phyloP scores from a whole-genome alignment of 1,284 basidiomycete species.

The Cryptococcus sp. region DNA sequence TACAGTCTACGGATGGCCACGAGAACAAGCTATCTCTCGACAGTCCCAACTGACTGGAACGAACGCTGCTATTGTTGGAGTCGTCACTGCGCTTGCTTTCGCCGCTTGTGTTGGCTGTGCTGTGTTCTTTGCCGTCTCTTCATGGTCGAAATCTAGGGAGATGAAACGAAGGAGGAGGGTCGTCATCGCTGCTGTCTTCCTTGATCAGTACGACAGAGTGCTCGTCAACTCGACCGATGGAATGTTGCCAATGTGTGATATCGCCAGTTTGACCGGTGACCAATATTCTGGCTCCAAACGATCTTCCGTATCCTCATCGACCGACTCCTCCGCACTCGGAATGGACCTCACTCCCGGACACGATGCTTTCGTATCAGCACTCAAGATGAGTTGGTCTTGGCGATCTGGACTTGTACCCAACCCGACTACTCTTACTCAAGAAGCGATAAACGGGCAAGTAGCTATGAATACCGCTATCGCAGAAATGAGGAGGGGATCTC shows the following conservation, averaged over 20 bases:
- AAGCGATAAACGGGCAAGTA: slow-evolving; percentile 1
- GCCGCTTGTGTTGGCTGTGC: slow-evolving; percentile 47
- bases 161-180: slow-evolving; percentile 46
- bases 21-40: slow-evolving; percentile 14
- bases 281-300: slow-evolving; percentile 7
- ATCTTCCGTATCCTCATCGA: slow-evolving; percentile 6
- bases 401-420: slow-evolving; percentile 26
- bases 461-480: slow-evolving; percentile 1
- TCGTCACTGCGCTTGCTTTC: slow-evolving; percentile 48
- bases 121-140: slow-evolving; percentile 44
- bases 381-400: slow-evolving; percentile 50
- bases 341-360: slow-evolving; percentile 48
- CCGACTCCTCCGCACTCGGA: slow-evolving; percentile 38
- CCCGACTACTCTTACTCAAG: slow-evolving; percentile 10
- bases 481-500: slow-evolving; percentile 24
- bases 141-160: slow-evolving; percentile 39
- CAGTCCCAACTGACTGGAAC: slow-evolving; percentile 28
- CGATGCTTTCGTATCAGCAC: slow-evolving; percentile 49
- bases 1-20: slow-evolving; percentile 41
- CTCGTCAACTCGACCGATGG: slow-evolving; percentile 50
- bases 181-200: slow-evolving; percentile 48
- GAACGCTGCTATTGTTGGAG: slow-evolving; percentile 45
- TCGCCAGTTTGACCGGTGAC: slow-evolving; percentile 35
- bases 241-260: slow-evolving; percentile 49
- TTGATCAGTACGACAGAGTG: slow-evolving; percentile 47